A percentile compares a stretch with the other conserved stretches of the same genome.
phyloP scores from a whole-genome alignment of 768 basidiomycete genomes.

The Leucocoprinus leucothites region DNA sequence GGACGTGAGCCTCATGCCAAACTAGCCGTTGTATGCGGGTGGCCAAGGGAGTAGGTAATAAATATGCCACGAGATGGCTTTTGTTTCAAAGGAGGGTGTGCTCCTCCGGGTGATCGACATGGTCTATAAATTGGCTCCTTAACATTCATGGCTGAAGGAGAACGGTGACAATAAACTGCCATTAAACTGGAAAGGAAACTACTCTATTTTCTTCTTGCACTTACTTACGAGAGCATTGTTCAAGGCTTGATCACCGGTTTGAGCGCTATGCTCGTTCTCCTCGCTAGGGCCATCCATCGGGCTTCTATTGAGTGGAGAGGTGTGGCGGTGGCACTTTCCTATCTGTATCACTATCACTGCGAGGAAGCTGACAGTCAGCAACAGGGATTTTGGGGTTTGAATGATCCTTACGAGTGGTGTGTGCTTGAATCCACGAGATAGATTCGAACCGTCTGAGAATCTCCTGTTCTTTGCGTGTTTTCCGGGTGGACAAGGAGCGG shows the following conservation, averaged over 20 bases:
- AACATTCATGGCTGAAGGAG: not conserved
- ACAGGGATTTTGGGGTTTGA: not conserved
- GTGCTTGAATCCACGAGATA: not conserved
- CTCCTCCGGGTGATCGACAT: no score
- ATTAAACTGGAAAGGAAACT: no score
- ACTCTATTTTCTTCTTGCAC: no score
- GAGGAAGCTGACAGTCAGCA: not conserved
- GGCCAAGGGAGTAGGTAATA: not conserved
- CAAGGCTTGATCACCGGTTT: not conserved
- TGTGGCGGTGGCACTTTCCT: not conserved
- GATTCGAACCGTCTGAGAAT: not conserved
- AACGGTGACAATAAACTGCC: no score
- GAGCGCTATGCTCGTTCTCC: slow-evolving; percentile 1
- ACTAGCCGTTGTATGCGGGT: not conserved
- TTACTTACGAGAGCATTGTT: no score
- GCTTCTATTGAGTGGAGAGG: not conserved
- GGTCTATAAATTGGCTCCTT: not conserved
- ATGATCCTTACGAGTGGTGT: not conserved
- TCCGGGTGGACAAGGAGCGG: no score
- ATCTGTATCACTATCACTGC: not conserved
- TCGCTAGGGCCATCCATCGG: slow-evolving; percentile 7
- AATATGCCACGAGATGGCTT: not conserved
- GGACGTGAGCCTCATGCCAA: not conserved
- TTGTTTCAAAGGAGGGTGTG: not conserved
- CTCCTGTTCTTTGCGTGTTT: no score